Evolutionary conservation across 2,329 filamentous ascomycete genomes (phyloP).

Genomic region (Westerdykella aurantiaca): DNA sequence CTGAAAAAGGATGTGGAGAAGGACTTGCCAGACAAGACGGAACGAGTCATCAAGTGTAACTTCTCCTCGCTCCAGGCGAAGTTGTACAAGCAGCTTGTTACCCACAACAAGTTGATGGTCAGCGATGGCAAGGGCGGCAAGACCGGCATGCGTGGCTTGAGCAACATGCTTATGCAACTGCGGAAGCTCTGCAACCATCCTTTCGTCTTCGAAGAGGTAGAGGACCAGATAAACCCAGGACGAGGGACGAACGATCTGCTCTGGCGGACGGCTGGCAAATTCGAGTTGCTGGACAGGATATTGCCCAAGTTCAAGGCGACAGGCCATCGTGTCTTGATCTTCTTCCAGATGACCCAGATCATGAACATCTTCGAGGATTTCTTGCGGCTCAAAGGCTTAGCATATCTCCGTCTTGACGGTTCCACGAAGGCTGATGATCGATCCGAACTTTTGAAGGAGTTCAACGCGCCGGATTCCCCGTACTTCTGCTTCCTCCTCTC

Average conservation of each 20-base stretch:
- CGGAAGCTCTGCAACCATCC: slow-evolving; percentile 98
- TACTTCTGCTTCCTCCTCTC: slow-evolving; percentile 99
- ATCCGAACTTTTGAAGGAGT: slow-evolving; percentile 78
- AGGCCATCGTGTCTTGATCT: slow-evolving; percentile 95
- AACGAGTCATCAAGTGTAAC: slow-evolving; percentile 98
- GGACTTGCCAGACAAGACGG: slow-evolving; percentile 96
- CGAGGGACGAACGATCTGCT: slow-evolving; percentile 85
- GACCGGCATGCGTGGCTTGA: slow-evolving; percentile 86
- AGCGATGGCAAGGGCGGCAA: slow-evolving; percentile 94
- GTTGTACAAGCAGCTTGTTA: slow-evolving; percentile 95
- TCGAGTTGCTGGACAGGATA: slow-evolving; percentile 87
- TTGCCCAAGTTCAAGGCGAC: slow-evolving; percentile 88
- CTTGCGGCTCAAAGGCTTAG: slow-evolving; percentile 71
- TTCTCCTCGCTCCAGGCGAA: slow-evolving; percentile 92
- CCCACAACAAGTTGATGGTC: slow-evolving; percentile 88
- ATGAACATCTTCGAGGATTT: slow-evolving; percentile 99
- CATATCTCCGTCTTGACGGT: slow-evolving; percentile 89
- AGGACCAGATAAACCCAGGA: slow-evolving; percentile 93
- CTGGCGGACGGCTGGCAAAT: slow-evolving; percentile 95
- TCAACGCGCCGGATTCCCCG: slow-evolving; percentile 83
- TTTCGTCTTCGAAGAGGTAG: slow-evolving; percentile 96
- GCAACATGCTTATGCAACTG: slow-evolving; percentile 99
- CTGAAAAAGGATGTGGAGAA: slow-evolving; percentile 99
- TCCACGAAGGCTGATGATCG: slow-evolving; percentile 97
- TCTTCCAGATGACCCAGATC: slow-evolving; percentile 99